Evolutionary conservation across 495 filamentous ascomycete genomes (phyloP), one percentile per base, ranked within the genome.

Genomic region (Cetradonia linearis): DNA sequence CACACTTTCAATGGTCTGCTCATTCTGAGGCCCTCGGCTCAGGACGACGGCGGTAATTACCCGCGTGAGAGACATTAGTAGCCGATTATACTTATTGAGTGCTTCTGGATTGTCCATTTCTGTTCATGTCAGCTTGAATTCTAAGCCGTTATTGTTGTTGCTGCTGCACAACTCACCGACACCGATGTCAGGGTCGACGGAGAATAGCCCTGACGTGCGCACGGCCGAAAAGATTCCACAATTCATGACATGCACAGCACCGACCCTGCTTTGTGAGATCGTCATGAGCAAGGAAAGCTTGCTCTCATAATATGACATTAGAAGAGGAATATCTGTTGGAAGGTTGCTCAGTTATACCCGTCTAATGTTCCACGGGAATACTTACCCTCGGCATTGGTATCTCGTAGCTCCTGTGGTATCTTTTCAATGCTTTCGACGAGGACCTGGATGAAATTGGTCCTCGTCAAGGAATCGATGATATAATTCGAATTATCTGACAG

Each of bases 101-200:
- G 89, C 85, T 57, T 80, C 76, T 13, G 83, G 79, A 63, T 88
- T 84, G 33, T 86, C 83, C 68, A 86, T 81, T 62, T 83, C 82
- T 80, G 59, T 6, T 7, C 8, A 30, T 28, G 62, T 67, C 31
- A 71, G 55, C 50, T 52, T 63, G 44, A 18, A 28, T 44, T 2
- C 40, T 13, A n/a, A 18, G 20, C 42, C 70, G 60, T 44, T 68
- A 55, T 48, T 42, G n/a, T n/a, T n/a, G n/a, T n/a, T n/a, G n/a
- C n/a, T n/a, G n/a, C n/a, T n/a, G 28, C 16, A 53, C 53, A 44
- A 75, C 82, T 67, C 63, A 88, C 85, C 84, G 62, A 91, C 79
- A 30, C 91, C 89, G 60, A 97, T 82, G 71, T 99, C 93, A 6
- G 94, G 92, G 71, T 99, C 93, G 27, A 85, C 84, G n/a, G 83